phyloP scores from a whole-genome alignment of 73 alveolate species.

The Tetrahymena elliotti region DNA sequence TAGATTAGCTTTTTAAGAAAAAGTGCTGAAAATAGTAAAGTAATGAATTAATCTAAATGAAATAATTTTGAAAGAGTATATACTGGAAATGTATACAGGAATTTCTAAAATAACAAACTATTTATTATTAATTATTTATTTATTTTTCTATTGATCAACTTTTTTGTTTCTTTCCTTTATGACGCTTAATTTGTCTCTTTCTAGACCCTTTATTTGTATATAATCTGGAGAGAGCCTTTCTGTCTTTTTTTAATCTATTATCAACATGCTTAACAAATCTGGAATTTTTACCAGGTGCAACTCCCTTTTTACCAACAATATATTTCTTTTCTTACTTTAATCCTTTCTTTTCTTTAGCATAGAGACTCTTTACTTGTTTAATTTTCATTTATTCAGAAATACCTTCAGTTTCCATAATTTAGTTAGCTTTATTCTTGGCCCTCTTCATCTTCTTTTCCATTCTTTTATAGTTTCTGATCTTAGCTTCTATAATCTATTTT shows the following conservation, averaged over 20 bases:
- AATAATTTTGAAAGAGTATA: not conserved
- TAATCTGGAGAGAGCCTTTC: constrained; percentile 62
- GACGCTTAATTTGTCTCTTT: not conserved
- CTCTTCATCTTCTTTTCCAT: constrained; percentile 74
- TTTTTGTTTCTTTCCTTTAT: constrained; percentile 3
- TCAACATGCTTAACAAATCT: constrained; percentile 78
- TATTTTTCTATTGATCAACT: not conserved
- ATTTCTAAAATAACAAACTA: too few relatives aligned
- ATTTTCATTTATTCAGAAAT: constrained; percentile 81
- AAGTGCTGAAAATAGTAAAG: too few relatives aligned
- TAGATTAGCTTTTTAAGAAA: too few relatives aligned
- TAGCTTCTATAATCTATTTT: constrained; percentile 70
- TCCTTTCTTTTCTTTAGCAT: constrained; percentile 73
- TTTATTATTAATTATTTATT: too few relatives aligned
- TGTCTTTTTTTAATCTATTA: constrained; percentile 88
- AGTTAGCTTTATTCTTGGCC: constrained; percentile 77
- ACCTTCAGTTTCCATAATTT: constrained; percentile 83
- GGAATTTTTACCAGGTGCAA: constrained; percentile 47
- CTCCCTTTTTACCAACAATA: constrained; percentile 63
- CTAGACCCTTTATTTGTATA: constrained; percentile 52
- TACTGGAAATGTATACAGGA: not conserved
- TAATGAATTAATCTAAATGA: not conserved
- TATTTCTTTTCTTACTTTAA: constrained; percentile 58
- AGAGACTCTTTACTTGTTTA: constrained; percentile 79
- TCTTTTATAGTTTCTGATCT: constrained; percentile 86